phyloP scores from a whole-genome alignment of 164 flowering plant genomes.

The Litsea cubeba region DNA sequence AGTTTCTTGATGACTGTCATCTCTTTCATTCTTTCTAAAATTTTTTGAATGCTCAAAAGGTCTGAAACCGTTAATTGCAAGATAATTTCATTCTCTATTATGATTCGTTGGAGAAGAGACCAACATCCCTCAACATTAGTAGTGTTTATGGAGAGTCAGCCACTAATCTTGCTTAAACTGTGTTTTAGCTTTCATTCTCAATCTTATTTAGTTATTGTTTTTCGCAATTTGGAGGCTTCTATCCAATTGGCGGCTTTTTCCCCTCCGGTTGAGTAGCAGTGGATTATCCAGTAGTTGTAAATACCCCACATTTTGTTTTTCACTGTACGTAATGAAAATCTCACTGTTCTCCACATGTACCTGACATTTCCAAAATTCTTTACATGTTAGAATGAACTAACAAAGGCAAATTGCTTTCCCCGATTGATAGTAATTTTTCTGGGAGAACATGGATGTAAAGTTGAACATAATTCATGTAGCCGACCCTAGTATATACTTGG shows the following conservation, averaged over 20 bases:
- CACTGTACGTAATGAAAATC: background rate
- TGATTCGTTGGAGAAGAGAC: conserved; percentile 37
- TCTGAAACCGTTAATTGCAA: conserved; percentile 17
- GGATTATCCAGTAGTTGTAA: conserved; percentile 2
- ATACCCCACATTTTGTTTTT: background rate
- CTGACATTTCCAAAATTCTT: no score
- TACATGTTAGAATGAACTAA: no score
- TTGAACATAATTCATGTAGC: no score
- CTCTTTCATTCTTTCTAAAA: background rate
- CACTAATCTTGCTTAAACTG: background rate
- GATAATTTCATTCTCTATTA: conserved; percentile 37
- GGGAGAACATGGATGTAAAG: no score
- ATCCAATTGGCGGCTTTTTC: background rate
- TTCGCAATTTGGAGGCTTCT: background rate
- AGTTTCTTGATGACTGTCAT: background rate
- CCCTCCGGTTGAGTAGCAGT: background rate
- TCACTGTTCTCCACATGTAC: background rate
- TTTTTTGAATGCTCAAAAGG: background rate
- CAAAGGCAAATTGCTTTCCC: no score
- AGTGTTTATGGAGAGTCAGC: background rate
- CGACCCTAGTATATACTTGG: no score
- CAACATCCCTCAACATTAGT: conserved; percentile 26
- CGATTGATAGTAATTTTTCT: no score
- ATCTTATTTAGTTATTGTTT: background rate
- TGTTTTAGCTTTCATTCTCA: background rate